Base-by-base conservation (phyloP, 148 eudicot genomes). In the Bassia scoparia region DNA sequence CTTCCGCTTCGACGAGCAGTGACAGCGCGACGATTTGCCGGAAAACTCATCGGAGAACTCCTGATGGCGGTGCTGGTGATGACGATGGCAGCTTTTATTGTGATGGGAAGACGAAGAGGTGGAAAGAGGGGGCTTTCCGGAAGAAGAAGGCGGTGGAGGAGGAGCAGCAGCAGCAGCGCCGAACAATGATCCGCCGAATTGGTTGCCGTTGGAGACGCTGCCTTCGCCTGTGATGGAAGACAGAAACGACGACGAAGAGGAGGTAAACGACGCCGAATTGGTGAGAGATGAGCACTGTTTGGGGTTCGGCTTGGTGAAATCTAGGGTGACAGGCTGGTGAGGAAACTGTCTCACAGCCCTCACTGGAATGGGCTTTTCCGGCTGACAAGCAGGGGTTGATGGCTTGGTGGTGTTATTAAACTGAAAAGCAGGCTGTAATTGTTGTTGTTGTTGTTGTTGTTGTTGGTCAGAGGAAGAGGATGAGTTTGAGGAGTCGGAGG, bases 1-100 rank as follows among this genome's bases (percentile, higher is more conserved):
- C 87, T 92, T 90, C 84, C 79, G 68, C 73, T 89, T 87, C 44
- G 84, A 74, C 60, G 82, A 89, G 66, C 84, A 84, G 69, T 84
- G 86, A 41, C 87, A 71, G 49, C 72, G 23, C 21, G 74, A 73
- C 5, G 82, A 78, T 58, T 74, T 74, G 18, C 84, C 77, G 60
- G 85, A 76, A 15, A 78, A 2, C 21, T 76, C 68, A 6, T 78
- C 73, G 31, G 89, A 76, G 17, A 66, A 76, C 0, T 73, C 82
- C 13, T 48, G 53, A 49, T 49, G 46, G 37, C 33, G 52, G 31
- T 65, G 76, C 23, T 58, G 72, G 43, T 55, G 58, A 50, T 81
- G 79, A 10, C 81, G 82, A n/a, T 80, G 86, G 34, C 87, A 82
- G 56, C 84, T 80, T 76, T 87, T 86, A 31, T 84, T 80, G 30